phyloP scores from a whole-genome alignment of 768 basidiomycete species.

The Trametes cinnabarina region DNA sequence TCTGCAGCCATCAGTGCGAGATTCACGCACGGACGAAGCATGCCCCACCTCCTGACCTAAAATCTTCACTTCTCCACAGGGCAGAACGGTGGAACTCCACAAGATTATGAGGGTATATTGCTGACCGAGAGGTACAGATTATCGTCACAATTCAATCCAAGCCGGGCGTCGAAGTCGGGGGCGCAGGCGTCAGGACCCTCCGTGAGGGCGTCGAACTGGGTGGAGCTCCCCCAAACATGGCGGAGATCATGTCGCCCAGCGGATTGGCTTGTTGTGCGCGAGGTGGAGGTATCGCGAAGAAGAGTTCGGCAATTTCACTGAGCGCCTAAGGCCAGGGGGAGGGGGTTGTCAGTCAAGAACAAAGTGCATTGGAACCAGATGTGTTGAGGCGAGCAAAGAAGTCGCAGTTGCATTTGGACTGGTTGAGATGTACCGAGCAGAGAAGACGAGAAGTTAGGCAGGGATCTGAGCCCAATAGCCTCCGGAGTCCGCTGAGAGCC shows the following conservation, averaged over 20 bases:
- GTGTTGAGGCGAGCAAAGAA: slow-evolving; percentile 7
- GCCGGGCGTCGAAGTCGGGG: slow-evolving; percentile 35
- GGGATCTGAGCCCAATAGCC: slow-evolving; percentile 4
- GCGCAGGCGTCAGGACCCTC: slow-evolving; percentile 47
- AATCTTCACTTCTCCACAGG: not conserved
- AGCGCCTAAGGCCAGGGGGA: slow-evolving; percentile 46
- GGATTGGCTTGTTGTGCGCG: slow-evolving; percentile 71
- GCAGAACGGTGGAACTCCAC: slow-evolving; percentile 3
- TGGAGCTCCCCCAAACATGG: slow-evolving; percentile 75
- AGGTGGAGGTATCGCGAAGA: slow-evolving; percentile 86
- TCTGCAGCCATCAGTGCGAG: slow-evolving; percentile 3
- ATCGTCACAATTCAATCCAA: slow-evolving; percentile 38
- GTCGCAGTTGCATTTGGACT: slow-evolving; percentile 5
- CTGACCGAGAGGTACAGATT: not conserved
- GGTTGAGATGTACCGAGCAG: slow-evolving; percentile 1
- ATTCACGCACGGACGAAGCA: not conserved
- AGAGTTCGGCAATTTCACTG: slow-evolving; percentile 65
- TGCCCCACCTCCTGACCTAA: not conserved
- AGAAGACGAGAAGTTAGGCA: not conserved
- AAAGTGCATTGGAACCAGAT: slow-evolving; percentile 9
- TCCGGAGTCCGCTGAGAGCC: not conserved
- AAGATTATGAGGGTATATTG: not conserved
- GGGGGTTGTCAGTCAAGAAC: slow-evolving; percentile 9
- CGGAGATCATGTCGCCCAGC: slow-evolving; percentile 84
- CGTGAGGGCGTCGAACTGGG: slow-evolving; percentile 35